Evolutionary conservation across 768 basidiomycete genomes (phyloP).

Genomic region (Russula emetica): DNA sequence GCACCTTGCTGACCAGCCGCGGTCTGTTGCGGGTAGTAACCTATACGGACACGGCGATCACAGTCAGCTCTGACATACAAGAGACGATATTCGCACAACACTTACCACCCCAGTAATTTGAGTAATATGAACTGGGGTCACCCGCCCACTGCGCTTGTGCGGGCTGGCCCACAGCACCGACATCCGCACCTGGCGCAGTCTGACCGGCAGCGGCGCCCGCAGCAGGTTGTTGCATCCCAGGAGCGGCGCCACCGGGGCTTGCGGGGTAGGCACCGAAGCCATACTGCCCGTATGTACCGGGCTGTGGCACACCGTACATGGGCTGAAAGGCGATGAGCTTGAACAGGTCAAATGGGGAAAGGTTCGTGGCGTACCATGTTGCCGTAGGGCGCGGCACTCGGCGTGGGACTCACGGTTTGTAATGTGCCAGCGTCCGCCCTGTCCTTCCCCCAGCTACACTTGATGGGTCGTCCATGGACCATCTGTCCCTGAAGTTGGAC

Average conservation of each 20-base stretch:
- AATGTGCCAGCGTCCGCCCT: slow-evolving; percentile 66
- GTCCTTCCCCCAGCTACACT: slow-evolving; percentile 99
- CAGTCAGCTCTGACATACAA: background rate
- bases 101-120: slow-evolving; percentile 82
- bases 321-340: slow-evolving; percentile 45
- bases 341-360: background rate
- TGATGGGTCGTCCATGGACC: slow-evolving; percentile 96
- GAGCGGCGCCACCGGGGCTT: slow-evolving; percentile 54
- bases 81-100: slow-evolving; percentile 20
- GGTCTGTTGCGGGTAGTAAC: slow-evolving; percentile 77
- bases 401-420: slow-evolving; percentile 56
- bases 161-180: slow-evolving; percentile 47
- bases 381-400: slow-evolving; percentile 62
- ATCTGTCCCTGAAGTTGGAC: slow-evolving; percentile 95
- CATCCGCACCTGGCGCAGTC: slow-evolving; percentile 50
- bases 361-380: slow-evolving; percentile 58
- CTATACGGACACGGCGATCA: slow-evolving; percentile 36
- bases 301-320: slow-evolving; percentile 88
- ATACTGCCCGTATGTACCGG: slow-evolving; percentile 73
- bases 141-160: slow-evolving; percentile 75
- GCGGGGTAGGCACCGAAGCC: slow-evolving; percentile 71
- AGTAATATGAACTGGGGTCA: slow-evolving; percentile 72
- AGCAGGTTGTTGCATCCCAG: slow-evolving; percentile 45
- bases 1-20: slow-evolving; percentile 54
- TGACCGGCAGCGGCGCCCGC: slow-evolving; percentile 48